Conservation (phyloP, 805 yeast genomes). For the Saccharomycopsis capsularis region DNA sequence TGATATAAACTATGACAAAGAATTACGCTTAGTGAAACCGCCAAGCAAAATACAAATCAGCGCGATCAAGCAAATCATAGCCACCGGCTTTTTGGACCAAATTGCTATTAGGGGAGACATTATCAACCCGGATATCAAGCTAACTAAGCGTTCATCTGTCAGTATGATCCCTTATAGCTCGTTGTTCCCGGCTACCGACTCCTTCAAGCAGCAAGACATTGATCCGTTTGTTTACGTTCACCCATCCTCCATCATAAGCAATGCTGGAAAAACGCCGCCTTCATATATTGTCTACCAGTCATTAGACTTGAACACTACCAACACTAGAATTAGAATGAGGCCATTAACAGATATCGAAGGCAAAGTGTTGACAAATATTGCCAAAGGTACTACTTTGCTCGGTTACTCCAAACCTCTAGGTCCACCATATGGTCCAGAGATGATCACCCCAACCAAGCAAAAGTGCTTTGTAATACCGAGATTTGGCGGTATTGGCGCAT, state of each 20-base stretch:
- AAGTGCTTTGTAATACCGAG: constrained; percentile 89
- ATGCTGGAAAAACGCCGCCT: constrained; percentile 67
- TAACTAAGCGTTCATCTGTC: constrained; percentile 52
- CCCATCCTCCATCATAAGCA: constrained; percentile 60
- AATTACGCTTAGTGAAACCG: constrained; percentile 45
- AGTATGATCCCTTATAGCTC: constrained; percentile 61
- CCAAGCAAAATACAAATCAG: constrained; percentile 66
- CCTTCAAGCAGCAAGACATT: constrained; percentile 30
- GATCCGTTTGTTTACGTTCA: constrained; percentile 70
- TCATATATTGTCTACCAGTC: constrained; percentile 68
- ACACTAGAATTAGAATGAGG: constrained; percentile 55
- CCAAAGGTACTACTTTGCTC: constrained; percentile 61
- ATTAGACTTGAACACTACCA: constrained; percentile 44
- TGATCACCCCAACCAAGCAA: constrained; percentile 56
- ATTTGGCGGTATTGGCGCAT: constrained; percentile 75
- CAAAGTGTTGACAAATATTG: constrained; percentile 69
- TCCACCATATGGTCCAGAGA: constrained; percentile 79
- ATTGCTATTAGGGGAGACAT: constrained; percentile 79
- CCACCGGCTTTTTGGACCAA: constrained; percentile 91
- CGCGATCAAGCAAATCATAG: constrained; percentile 82
- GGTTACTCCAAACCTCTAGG: constrained; percentile 90
- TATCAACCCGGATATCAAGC: constrained; percentile 51
- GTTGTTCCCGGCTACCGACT: constrained; percentile 34
- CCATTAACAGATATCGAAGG: constrained; percentile 73
- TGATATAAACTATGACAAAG: constrained; percentile 31